Conservation (phyloP, 1,139 yeast genomes). For the Suzukiozyma palmioleophila region DNA sequence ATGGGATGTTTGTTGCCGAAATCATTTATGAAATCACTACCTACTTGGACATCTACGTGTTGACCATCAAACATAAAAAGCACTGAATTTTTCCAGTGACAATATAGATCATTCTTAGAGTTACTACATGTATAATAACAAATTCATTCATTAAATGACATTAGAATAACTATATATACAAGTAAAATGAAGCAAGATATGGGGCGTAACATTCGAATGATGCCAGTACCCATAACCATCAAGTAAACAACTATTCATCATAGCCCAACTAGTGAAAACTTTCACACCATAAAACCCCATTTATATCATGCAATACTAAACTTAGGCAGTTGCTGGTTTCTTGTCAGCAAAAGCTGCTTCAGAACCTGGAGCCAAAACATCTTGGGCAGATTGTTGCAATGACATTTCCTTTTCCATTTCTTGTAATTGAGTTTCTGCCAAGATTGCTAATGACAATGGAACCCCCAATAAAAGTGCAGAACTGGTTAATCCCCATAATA, state of each 20-base stretch:
- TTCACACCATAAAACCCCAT: neutral
- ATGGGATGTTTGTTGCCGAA: conserved; percentile 75
- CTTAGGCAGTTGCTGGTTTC: conserved; percentile 9
- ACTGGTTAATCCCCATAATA: conserved; percentile 83
- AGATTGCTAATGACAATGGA: conserved; percentile 83
- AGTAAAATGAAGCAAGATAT: conserved; percentile 5
- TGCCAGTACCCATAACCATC: no score
- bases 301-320: no score
- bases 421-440: conserved; percentile 87
- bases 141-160: conserved; percentile 2
- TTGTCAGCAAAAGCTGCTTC: conserved; percentile 49
- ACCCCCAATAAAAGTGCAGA: conserved; percentile 85
- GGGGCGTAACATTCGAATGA: no score
- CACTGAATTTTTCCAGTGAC: conserved; percentile 24
- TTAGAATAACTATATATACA: conserved; percentile 12
- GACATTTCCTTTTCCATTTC: conserved; percentile 94
- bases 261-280: no score
- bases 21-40: conserved; percentile 79
- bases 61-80: conserved; percentile 78
- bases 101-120: neutral
- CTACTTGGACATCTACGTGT: conserved; percentile 80
- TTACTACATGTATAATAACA: neutral
- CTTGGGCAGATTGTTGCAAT: conserved; percentile 80
- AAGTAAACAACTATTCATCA: no score
- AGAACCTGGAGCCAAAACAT: conserved; percentile 74